A percentile compares a stretch with the other conserved stretches of the same genome.
Evolutionary conservation across 1,139 yeast genomes (phyloP).

Genomic region (Saccharomyces hybrid): DNA sequence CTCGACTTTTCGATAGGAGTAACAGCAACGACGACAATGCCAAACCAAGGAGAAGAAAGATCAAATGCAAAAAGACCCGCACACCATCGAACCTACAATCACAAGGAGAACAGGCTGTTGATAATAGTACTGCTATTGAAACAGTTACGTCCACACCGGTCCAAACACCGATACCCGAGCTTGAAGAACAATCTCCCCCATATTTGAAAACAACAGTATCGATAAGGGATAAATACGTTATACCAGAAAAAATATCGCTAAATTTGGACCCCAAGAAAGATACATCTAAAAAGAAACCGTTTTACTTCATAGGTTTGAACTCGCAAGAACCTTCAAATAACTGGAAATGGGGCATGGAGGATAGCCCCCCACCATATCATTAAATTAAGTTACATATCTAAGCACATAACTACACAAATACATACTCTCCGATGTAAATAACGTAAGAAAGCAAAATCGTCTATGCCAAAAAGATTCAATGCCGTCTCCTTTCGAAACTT

Average conservation of each 20-base stretch:
- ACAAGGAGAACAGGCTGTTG: constrained; percentile 6
- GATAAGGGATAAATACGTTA: neutral
- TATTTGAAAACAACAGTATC: neutral
- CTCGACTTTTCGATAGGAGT: constrained; percentile 27
- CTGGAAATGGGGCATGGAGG: constrained; percentile 12
- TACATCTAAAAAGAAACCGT: neutral
- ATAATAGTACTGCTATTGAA: neutral
- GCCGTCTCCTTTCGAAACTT: too few relatives aligned
- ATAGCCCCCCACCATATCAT: constrained; percentile 5
- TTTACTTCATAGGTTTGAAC: neutral
- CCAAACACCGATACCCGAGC: neutral
- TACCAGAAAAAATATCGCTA: neutral
- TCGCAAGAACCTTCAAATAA: neutral
- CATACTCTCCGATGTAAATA: neutral
- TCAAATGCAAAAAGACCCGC: constrained; percentile 8
- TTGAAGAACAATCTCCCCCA: neutral
- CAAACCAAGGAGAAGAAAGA: constrained; percentile 26
- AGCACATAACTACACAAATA: neutral
- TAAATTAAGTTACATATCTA: neutral
- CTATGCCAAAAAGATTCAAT: constrained; percentile 3
- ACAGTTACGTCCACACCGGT: neutral
- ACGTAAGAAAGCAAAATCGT: neutral
- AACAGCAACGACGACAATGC: constrained; percentile 18
- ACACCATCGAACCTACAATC: neutral
- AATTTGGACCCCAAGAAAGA: neutral